Percentiles rank a stretch among this genome's conserved stretches.
These are phyloP conservation scores for Neonectria magnoliae DNA, from an alignment of 2,329 filamentous ascomycete species.

Conservation along the genomic window DNA sequence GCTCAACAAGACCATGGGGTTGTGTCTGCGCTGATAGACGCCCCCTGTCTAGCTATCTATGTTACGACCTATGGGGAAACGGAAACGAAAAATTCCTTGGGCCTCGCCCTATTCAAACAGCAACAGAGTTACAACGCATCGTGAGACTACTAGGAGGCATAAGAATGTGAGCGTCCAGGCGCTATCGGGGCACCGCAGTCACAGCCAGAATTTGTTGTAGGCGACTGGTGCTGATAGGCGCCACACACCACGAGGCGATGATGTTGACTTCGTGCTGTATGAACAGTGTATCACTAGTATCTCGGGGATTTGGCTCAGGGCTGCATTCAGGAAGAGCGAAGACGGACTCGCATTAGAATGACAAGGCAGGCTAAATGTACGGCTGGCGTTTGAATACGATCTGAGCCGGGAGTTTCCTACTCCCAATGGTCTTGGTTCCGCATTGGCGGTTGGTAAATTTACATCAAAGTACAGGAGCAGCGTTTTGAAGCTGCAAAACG, in stretches of 20 bases:
- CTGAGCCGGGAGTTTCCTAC: conserved; percentile 21
- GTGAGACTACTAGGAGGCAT: not conserved
- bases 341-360: not conserved
- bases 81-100: not conserved
- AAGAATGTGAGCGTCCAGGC: not conserved
- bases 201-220: not conserved
- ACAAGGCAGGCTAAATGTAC: not conserved
- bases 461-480: conserved; percentile 26
- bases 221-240: not conserved
- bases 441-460: conserved; percentile 30
- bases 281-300: conserved; percentile 23
- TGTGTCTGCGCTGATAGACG: conserved; percentile 62
- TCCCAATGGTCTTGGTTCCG: conserved; percentile 3
- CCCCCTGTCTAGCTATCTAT: no score
- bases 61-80: not conserved
- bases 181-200: not conserved
- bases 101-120: not conserved
- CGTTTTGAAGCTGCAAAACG: conserved; percentile 25
- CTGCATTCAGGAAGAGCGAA: not conserved
- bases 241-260: not conserved
- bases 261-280: conserved; percentile 6
- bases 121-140: not conserved
- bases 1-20: conserved; percentile 78
- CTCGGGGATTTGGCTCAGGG: not conserved
- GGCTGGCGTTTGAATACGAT: conserved; percentile 28